Base-by-base conservation (phyloP, 768 basidiomycete species). In the Mycena amicta region DNA sequence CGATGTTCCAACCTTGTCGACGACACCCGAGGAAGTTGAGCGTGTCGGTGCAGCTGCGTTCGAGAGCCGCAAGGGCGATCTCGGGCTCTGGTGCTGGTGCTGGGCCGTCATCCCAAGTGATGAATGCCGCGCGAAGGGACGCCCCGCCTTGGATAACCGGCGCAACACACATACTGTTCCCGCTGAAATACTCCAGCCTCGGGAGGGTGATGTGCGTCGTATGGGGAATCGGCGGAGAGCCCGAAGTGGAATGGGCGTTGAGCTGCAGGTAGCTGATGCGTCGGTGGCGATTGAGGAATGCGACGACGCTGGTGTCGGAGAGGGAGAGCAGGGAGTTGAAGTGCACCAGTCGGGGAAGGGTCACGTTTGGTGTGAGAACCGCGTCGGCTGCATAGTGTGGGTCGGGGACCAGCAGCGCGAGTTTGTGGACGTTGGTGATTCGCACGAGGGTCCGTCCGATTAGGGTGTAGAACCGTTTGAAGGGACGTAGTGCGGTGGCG, bases 1-100 rank as follows among this genome's bases (percentile, higher is more conserved):
- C 77, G 37, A 74, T 55, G 56, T 79, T 79, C 75, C 77, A 77
- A 0, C 75, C 75, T 50, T 73, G 63, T 23, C 75, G 62, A 18
- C 72, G 68, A 56, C 75, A 77, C 53, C 71, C 69, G 52, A 79
- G 66, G 13, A 77, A 53, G 46, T 70, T 71, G 25, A 77, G 69
- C 1, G 69, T 72, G 8, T 68, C 66, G 22, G 70, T 66, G 52
- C 74, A 74, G n/a, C 68, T 68, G 15, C 66, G 66, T 20, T 67
- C 70, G 15, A 79, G 71, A 2, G 71, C 68, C 11, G 58, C 1
- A 72, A 69, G 26, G 69, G 62, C 45, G 71, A 68, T 5, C 70
- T 71, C 15, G 70, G 43, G 43, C 22, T 45, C 43, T 8, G 13
- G 13, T 13, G 22, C 43, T 8, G 43, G 56, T 20, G 67, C 66